Conservation (phyloP, 169 alveolate genomes). For the Blepharisma undulans region DNA sequence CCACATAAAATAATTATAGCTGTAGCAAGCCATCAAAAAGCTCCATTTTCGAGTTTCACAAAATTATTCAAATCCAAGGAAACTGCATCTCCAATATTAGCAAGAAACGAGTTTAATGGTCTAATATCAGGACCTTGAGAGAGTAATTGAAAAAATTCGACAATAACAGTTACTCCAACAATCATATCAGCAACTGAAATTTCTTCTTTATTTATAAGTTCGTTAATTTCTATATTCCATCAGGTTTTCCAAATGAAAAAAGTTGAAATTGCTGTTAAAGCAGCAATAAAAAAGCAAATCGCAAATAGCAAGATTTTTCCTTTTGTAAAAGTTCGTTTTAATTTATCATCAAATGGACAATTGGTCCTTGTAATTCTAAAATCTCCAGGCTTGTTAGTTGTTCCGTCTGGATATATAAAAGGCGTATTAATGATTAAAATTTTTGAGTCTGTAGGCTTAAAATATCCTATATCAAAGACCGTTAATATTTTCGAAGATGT, state of each 20-base stretch:
- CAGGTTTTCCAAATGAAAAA: neutral
- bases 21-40: neutral
- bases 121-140: constrained; percentile 17
- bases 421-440: neutral
- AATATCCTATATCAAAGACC: neutral
- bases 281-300: neutral
- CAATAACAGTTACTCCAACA: neutral
- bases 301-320: neutral
- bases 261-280: neutral
- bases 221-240: neutral
- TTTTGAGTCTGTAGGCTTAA: neutral
- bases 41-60: neutral
- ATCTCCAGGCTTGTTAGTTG: neutral
- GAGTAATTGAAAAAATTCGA: constrained; percentile 12
- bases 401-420: neutral
- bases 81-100: neutral
- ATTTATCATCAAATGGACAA: constrained; percentile 33
- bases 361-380: neutral
- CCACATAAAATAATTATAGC: neutral
- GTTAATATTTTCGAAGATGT: neutral
- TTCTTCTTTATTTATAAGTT: neutral
- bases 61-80: neutral
- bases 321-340: neutral
- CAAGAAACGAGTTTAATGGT: neutral
- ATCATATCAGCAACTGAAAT: neutral